Base-by-base conservation (phyloP, 2,329 filamentous ascomycete genomes). In the Sarocladium strictum region DNA sequence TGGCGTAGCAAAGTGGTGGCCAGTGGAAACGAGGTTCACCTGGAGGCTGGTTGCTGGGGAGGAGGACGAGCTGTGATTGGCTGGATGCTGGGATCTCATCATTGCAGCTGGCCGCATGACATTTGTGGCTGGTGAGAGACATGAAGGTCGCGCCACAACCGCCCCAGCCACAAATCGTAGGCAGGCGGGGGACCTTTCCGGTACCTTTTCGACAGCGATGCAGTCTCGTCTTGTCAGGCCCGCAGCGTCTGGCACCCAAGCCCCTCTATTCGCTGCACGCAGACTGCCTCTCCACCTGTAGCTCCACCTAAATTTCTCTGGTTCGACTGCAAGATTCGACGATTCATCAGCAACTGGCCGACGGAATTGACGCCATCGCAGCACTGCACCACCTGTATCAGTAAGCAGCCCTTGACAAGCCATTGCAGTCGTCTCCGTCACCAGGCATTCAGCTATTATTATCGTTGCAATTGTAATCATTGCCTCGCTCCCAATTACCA, bases 11-110 rank as follows among this genome's bases (percentile, higher is more conserved):
- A 32, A 29, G 43, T 29, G 43, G 24, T 49, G 23, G 26, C n/a
- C 19, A 23, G 11, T 14, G 43, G 43, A 29, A 49, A 49, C 43
- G 43, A 49, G 43, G 43, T 49, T 49, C 43, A 49, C 29, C 43
- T 49, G 43, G 49, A 52, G 49, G 49, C 49, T 52, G 49, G 49
- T 35, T 19, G 49, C 49, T 52, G 49, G 49, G 49, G 49, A 29
- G 26, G 49, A 21, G 15, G 29, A 19, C 12, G 12, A n/a, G 29
- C 49, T 52, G 23, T 52, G 49, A 52, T 52, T 52, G 49, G 49
- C 49, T 29, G 26, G 9, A 52, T 10, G 11, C 23, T 21, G 9
- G 23, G 29, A 32, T 10, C 27, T 9, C 49, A 33, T n/a, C 7
- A 24, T 43, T 14, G 49, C n/a, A 49, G 43, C 43, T 29, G 14